Evolutionary conservation across 2,329 filamentous ascomycete species (phyloP).

Genomic region (Alternaria longipes): DNA sequence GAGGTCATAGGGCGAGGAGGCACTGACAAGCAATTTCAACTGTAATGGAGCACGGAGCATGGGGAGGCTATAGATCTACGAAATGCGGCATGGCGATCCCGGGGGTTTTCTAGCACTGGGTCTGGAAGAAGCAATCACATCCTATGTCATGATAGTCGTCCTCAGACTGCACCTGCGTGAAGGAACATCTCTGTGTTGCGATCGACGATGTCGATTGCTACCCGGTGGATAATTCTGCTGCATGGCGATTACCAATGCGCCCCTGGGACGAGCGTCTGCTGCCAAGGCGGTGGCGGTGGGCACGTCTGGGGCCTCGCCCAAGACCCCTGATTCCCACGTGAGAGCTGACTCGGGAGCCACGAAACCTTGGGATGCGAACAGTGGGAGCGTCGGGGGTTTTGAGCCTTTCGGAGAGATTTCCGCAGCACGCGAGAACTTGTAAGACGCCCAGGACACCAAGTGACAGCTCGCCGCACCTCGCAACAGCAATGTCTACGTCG

Average conservation of each 20-base stretch:
- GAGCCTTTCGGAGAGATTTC: neutral
- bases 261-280: constrained; percentile 25
- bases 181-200: neutral
- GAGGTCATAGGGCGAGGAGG: constrained; percentile 3
- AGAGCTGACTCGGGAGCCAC: constrained; percentile 23
- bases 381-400: neutral
- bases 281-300: constrained; percentile 20
- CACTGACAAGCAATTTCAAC: constrained; percentile 25
- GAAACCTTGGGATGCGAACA: neutral
- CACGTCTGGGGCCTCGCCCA: constrained; percentile 10
- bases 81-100: constrained; percentile 9
- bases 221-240: constrained; percentile 9
- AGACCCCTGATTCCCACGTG: constrained; percentile 22
- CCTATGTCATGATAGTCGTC: neutral
- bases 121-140: constrained; percentile 3
- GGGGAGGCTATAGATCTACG: constrained; percentile 15
- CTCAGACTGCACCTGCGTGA: neutral
- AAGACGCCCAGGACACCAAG: neutral
- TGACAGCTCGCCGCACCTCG: neutral
- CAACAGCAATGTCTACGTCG: neutral
- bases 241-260: constrained; percentile 18
- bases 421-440: neutral
- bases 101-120: constrained; percentile 3
- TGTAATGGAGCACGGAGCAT: constrained; percentile 30
- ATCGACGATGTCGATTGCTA: constrained; percentile 8